Evolutionary conservation across 1,284 basidiomycete species (phyloP), one percentile per base, ranked within the genome.

Genomic region (Mycocalia duriaeana): DNA sequence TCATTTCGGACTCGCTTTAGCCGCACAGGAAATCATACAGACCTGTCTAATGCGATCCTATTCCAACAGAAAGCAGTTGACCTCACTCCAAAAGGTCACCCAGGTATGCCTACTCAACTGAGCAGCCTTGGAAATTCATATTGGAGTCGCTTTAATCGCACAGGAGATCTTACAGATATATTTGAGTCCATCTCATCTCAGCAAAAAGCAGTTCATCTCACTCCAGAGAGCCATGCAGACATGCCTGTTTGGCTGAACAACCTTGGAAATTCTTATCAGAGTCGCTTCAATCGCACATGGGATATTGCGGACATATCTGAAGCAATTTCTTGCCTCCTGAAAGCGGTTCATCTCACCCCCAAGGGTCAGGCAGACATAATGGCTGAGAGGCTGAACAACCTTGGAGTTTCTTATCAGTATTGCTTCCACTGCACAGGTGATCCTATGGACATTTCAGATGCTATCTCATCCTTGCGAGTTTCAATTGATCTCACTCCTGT

Each of bases 181-280:
- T 42, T 50, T n/a, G 45, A 54, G 36, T 46, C 56, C 14, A 49
- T 57, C 14, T 39, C 31, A 25, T 14, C 40, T 19, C 49, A 45
- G 11, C 31, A 36, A 23, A 42, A 44, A 24, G 52, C 49, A 16
- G 42, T 50, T 11, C 16, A 45, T 13, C 50, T 47, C 22, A 46
- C 42, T 22, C 43, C 45, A n/a, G 44, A 44, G 14, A 20, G 22
- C 42, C 25, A 42, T 34, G 28, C 5, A 25, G 42, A 44, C 19
- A 13, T 41, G 9, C 16, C 38, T 26, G 34, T 22, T 28, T 26
- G 25, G 11, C 45, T 50, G 25, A 35, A 25, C 19, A 50, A 24
- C 43, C 49, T 53, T 36, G 49, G 49, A 24, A 43, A 13, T 20
- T 43, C 48, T 8, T 43, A 42, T 25, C 18, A 35, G 16, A n/a